Evolutionary conservation across 345 rosid genomes (phyloP).

Genomic region (Nasturtium officinale): DNA sequence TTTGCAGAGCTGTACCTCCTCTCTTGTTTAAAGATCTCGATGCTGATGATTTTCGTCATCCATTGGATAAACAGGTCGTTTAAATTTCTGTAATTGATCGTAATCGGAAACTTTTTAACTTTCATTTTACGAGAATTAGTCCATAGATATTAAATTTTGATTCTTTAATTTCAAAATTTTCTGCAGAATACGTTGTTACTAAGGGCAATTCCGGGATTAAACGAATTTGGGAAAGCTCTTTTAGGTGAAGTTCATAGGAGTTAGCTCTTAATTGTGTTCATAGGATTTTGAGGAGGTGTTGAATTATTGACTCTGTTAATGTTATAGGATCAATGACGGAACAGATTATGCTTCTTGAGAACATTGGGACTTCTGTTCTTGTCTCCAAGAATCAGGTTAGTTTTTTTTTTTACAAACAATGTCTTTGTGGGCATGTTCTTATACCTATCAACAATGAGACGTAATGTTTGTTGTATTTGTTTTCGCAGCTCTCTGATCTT

Average conservation of each 20-base stretch:
- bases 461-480: not conserved
- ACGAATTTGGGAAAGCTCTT: conserved; percentile 73
- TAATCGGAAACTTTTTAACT: not conserved
- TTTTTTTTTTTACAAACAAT: not conserved
- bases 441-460: not conserved
- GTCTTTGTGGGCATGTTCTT: too few species aligned
- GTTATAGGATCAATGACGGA: conserved; percentile 73
- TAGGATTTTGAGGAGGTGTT: not conserved
- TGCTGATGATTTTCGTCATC: conserved; percentile 95
- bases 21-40: conserved; percentile 79
- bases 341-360: conserved; percentile 98
- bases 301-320: not conserved
- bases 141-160: too few species aligned
- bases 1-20: conserved; percentile 63
- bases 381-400: conserved; percentile 85
- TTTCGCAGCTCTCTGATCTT: conserved; percentile 79
- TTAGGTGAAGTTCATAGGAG: conserved; percentile 53
- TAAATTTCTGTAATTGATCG: not conserved
- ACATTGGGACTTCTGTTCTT: conserved; percentile 94
- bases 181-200: conserved; percentile 86
- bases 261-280: too few species aligned
- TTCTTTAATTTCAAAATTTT: too few species aligned
- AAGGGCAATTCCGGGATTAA: conserved; percentile 89
- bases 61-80: conserved; percentile 85
- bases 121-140: not conserved